Percentiles rank a stretch among this genome's conserved stretches.
Evolutionary conservation across 2,329 filamentous ascomycete species (phyloP).

Genomic region (Pseudopyricularia cyperi): DNA sequence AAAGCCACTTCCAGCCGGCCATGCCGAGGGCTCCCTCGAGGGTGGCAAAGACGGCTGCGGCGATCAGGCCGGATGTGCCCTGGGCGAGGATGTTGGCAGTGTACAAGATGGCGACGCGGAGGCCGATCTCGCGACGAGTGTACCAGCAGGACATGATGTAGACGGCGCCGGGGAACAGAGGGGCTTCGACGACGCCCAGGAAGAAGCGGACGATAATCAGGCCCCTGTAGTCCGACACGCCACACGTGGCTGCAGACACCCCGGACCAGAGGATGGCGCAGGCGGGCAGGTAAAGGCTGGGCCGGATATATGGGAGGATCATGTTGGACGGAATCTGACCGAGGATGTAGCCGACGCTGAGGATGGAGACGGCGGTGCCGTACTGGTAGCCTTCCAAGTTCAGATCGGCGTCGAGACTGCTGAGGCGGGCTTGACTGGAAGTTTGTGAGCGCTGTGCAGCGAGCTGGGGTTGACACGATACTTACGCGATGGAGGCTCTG

Average conservation of each 20-base stretch:
- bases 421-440: background rate
- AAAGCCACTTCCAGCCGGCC: conserved; percentile 2
- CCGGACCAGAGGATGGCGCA: conserved; percentile 27
- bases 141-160: conserved; percentile 45
- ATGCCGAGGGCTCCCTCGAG: background rate
- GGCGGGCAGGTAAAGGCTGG: background rate
- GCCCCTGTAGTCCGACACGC: conserved; percentile 19
- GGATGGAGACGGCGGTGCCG: background rate
- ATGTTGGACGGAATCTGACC: background rate
- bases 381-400: background rate
- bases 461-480: too few relatives aligned
- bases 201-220: conserved; percentile 28
- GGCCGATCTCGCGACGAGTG: conserved; percentile 47
- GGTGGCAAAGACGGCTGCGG: conserved; percentile 36
- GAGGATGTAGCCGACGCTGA: background rate
- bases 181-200: conserved; percentile 13
- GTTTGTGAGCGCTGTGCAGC: background rate
- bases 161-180: background rate
- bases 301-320: background rate
- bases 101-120: conserved; percentile 42
- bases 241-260: conserved; percentile 28
- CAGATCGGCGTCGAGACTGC: background rate
- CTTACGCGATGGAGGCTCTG: background rate
- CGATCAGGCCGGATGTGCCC: conserved; percentile 50
- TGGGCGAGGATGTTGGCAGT: conserved; percentile 52